Percentiles rank a stretch among this genome's conserved stretches.
Conservation (phyloP, 345 rosid genomes). For the Arabidopsis arenosa region DNA sequence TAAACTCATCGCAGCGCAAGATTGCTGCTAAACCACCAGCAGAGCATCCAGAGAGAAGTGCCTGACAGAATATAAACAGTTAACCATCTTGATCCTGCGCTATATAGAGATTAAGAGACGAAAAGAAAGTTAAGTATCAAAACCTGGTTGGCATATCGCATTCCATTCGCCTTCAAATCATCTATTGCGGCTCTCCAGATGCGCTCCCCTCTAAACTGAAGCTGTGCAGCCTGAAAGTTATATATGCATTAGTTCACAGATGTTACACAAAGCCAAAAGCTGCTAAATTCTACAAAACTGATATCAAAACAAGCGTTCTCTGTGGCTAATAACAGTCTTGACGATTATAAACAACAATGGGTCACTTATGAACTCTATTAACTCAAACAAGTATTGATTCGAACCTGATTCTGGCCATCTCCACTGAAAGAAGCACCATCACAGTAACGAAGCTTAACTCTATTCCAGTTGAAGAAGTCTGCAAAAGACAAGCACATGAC, state of each 20-base stretch:
- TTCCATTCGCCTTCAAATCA: slow-evolving; percentile 80
- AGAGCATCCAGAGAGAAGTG: slow-evolving; percentile 94
- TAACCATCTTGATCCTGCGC: background rate
- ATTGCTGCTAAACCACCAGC: slow-evolving; percentile 96
- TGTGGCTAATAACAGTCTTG: background rate
- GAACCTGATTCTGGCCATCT: slow-evolving; percentile 74
- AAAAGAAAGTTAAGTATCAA: slow-evolving; percentile 14
- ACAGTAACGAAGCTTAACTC: slow-evolving; percentile 88
- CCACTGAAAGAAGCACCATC: slow-evolving; percentile 96
- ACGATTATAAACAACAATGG: background rate
- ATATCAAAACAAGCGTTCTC: background rate
- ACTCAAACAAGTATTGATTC: background rate
- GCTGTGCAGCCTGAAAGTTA: slow-evolving; percentile 62
- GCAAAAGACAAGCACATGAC: slow-evolving; percentile 27
- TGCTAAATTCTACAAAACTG: background rate
- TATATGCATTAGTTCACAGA: slow-evolving; percentile 18
- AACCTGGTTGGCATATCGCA: slow-evolving; percentile 82
- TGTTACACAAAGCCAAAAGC: slow-evolving; percentile 6
- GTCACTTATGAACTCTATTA: background rate
- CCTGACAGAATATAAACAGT: slow-evolving; percentile 53
- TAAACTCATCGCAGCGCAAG: slow-evolving; percentile 87
- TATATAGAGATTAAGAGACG: slow-evolving; percentile 9
- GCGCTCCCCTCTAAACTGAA: slow-evolving; percentile 92
- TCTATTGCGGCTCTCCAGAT: slow-evolving; percentile 93
- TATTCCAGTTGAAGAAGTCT: slow-evolving; percentile 98